These are phyloP conservation scores for Gossypium bickii DNA, from an alignment of 345 rosid genomes.

Conservation along the genomic window DNA sequence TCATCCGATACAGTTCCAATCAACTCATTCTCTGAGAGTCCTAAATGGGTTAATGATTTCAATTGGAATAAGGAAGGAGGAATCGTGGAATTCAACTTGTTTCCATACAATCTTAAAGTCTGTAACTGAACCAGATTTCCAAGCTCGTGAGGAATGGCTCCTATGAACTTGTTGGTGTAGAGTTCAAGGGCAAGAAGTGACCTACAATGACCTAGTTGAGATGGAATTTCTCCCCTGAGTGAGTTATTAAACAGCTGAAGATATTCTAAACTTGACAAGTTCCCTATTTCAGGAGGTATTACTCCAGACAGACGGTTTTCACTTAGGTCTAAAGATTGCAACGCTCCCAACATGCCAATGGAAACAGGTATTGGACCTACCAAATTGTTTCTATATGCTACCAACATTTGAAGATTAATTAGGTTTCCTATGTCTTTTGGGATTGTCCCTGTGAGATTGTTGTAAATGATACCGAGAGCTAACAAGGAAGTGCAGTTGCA, in stretches of 20 bases:
- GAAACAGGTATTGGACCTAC: slow-evolving; percentile 63
- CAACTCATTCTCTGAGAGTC: slow-evolving; percentile 59
- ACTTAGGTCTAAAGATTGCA: slow-evolving; percentile 54
- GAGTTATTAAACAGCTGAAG: slow-evolving; percentile 42
- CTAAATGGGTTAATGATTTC: slow-evolving; percentile 49
- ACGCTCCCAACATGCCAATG: slow-evolving; percentile 41
- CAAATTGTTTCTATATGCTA: slow-evolving; percentile 40
- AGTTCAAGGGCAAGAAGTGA: slow-evolving; percentile 51
- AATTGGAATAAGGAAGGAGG: slow-evolving; percentile 56
- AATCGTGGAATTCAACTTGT: slow-evolving; percentile 61
- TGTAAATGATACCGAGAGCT: slow-evolving; percentile 35
- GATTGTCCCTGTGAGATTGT: slow-evolving; percentile 61
- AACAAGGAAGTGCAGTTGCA: slow-evolving; percentile 52
- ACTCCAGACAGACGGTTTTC: slow-evolving; percentile 53
- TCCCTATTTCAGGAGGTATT: slow-evolving; percentile 66
- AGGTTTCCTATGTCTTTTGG: slow-evolving; percentile 59
- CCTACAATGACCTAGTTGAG: slow-evolving; percentile 53
- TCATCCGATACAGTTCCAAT: slow-evolving; percentile 50
- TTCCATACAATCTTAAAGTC: slow-evolving; percentile 41
- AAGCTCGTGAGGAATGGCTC: slow-evolving; percentile 61
- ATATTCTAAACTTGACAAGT: slow-evolving; percentile 45
- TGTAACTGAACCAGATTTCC: slow-evolving; percentile 53
- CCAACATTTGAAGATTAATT: slow-evolving; percentile 46
- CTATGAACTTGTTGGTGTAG: slow-evolving; percentile 46
- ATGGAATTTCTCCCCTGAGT: slow-evolving; percentile 58